These are phyloP conservation scores for Trametes punicea DNA, from an alignment of 768 basidiomycete genomes.

Conservation along the genomic window DNA sequence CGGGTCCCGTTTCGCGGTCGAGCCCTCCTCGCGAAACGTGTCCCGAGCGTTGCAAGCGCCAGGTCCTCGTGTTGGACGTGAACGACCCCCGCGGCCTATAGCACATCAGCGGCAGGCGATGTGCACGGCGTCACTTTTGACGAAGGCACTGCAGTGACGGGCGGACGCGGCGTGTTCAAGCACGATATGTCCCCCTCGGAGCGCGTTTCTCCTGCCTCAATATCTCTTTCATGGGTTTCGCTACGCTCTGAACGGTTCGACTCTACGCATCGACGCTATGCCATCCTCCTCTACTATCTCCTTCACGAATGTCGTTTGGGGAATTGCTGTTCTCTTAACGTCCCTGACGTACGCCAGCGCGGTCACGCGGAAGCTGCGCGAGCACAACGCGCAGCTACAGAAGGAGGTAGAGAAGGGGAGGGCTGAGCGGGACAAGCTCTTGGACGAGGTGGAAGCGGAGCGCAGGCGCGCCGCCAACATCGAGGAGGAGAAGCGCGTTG, in stretches of 20 bases:
- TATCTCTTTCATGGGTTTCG: slow-evolving; percentile 16
- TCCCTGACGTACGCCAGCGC: slow-evolving; percentile 12
- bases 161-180: slow-evolving; percentile 8
- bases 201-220: not conserved
- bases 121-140: slow-evolving; percentile 6
- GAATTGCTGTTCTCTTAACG: slow-evolving; percentile 16
- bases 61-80: slow-evolving; percentile 6
- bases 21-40: not conserved
- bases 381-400: slow-evolving; percentile 13
- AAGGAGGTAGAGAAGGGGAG: slow-evolving; percentile 5
- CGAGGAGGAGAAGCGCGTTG: slow-evolving; percentile 7
- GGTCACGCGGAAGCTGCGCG: slow-evolving; percentile 12
- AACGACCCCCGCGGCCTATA: slow-evolving; percentile 2
- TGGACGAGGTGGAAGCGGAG: not conserved
- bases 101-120: slow-evolving; percentile 10
- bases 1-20: not conserved
- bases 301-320: slow-evolving; percentile 16
- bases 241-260: slow-evolving; percentile 1
- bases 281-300: slow-evolving; percentile 10
- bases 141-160: slow-evolving; percentile 10
- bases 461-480: not conserved
- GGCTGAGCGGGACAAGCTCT: slow-evolving; percentile 6
- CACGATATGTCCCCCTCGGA: slow-evolving; percentile 6
- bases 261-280: slow-evolving; percentile 9
- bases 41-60: not conserved